Conservation (phyloP, 2,329 filamentous ascomycete species). For the Aspergillus phoenicis region DNA sequence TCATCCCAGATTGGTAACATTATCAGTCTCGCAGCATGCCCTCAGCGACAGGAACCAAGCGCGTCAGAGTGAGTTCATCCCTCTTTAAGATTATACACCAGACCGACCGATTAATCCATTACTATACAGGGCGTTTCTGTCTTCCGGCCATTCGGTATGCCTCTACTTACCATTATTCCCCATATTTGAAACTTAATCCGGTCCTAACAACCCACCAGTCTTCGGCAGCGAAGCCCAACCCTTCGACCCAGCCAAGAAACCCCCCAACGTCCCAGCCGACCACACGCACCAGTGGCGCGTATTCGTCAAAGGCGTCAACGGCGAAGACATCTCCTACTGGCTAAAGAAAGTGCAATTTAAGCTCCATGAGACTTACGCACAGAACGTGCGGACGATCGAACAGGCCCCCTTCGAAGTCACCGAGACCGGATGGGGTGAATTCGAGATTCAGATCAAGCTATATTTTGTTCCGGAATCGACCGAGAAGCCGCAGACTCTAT, state of each 20-base stretch:
- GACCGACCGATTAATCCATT: slow-evolving; percentile 23
- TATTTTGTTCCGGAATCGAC: slow-evolving; percentile 86
- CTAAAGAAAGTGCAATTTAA: slow-evolving; percentile 97
- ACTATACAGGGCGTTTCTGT: slow-evolving; percentile 46
- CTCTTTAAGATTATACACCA: neutral
- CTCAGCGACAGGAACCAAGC: slow-evolving; percentile 57
- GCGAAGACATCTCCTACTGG: slow-evolving; percentile 92
- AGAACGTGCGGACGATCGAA: slow-evolving; percentile 83
- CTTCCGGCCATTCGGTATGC: slow-evolving; percentile 51
- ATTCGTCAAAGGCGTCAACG: slow-evolving; percentile 87
- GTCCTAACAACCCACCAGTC: slow-evolving; percentile 50
- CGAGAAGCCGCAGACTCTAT: slow-evolving; percentile 94
- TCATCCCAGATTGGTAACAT: neutral
- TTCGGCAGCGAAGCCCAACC: slow-evolving; percentile 79
- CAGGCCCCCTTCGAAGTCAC: slow-evolving; percentile 78
- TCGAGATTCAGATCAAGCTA: slow-evolving; percentile 92
- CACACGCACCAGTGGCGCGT: slow-evolving; percentile 98
- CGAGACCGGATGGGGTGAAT: slow-evolving; percentile 97
- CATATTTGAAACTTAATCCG: too few relatives aligned
- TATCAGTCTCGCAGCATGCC: slow-evolving; percentile 46
- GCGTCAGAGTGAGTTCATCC: slow-evolving; percentile 49
- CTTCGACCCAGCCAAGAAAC: slow-evolving; percentile 76
- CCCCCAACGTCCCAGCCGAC: slow-evolving; percentile 75
- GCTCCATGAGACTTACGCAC: slow-evolving; percentile 93
- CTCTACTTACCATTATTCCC: neutral